These are phyloP conservation scores for Mortierella sp. DNA, from an alignment of 371 early-diverging fungal species.

Conservation along the genomic window DNA sequence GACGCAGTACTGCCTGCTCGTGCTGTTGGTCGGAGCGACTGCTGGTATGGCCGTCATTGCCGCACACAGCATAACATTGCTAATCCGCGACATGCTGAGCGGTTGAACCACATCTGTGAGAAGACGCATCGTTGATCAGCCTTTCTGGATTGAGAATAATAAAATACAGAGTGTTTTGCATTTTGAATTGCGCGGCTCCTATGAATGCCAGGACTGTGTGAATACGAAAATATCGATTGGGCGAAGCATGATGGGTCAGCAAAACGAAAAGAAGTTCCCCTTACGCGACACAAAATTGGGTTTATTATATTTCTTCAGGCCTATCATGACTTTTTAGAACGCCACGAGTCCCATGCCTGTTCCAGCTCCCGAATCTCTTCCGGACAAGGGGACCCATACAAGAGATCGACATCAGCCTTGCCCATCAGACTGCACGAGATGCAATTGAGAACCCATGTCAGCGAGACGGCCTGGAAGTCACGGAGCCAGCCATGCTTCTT, in stretches of 20 bases:
- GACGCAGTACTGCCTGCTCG: conserved; percentile 16
- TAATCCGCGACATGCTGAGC: conserved; percentile 28
- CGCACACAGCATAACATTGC: conserved; percentile 38
- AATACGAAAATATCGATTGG: no score
- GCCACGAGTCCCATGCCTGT: conserved; percentile 26
- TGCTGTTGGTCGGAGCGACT: conserved; percentile 16
- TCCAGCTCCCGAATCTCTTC: conserved; percentile 10
- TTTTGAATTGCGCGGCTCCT: no score
- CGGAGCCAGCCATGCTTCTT: conserved; percentile 49
- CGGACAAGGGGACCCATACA: conserved; percentile 15
- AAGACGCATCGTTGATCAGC: background rate
- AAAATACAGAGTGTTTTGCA: background rate
- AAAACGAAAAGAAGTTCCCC: no score
- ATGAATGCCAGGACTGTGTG: no score
- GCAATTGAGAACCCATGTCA: conserved; percentile 45
- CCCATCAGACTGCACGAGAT: conserved; percentile 46
- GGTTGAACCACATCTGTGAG: conserved; percentile 55
- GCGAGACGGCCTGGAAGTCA: conserved; percentile 38
- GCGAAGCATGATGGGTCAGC: no score
- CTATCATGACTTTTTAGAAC: conserved; percentile 1
- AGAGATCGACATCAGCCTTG: conserved; percentile 18
- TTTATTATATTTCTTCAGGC: no score
- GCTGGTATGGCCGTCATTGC: conserved; percentile 55
- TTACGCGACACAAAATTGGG: no score
- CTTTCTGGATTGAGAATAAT: background rate